Base-by-base conservation (phyloP, 2,329 filamentous ascomycete species). In the Didymella keratinophila region DNA sequence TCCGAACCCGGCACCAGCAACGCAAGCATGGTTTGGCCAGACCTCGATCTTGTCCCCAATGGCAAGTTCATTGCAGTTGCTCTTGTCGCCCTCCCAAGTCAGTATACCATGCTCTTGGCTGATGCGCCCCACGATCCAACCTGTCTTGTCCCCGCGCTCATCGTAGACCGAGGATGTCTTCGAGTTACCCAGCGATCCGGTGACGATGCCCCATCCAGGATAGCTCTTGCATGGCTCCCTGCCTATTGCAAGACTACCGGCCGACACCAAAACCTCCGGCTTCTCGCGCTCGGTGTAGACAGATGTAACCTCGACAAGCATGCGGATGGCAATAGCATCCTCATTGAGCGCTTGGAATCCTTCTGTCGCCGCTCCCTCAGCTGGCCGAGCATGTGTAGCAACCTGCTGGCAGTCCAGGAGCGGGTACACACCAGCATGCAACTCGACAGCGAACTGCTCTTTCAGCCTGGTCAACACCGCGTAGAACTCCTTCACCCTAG, bases 21-120 rank as follows among this genome's bases (percentile, higher is more conserved):
- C 89, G 72, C 91, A 95, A 34, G 90, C 87, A 78, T 95, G 91
- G 67, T 94, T 94, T 0, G 91, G 90, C 87, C 89, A 93, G 8
- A 94, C 79, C 56, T 86, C 81, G 25, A 93, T 76, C 68, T 86
- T 86, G 70, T 92, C 84, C 0, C 91, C 90, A 30, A 91, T 79
- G 2, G 75, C 62, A 56, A 92, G 71, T 45, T 78, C 71, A 37
- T 77, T 73, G 42, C 65, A 65, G 52, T 62, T 64, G 10, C 47
- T 73, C 27, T 64, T 64, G 1, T 71, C 53, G 0, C 81, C 82
- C 37, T 80, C 77, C 86, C 89, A 92, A 1, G 79, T 81, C 66
- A 94, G 70, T 52, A 92, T 86, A 0, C 89, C 90, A 76, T 94
- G 91, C 77, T 95, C 91, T 78, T 94, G 91, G 63, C 87, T 89